These are phyloP conservation scores for Trichoderma reesei DNA, from an alignment of 495 filamentous ascomycete genomes.

Conservation along the genomic window DNA sequence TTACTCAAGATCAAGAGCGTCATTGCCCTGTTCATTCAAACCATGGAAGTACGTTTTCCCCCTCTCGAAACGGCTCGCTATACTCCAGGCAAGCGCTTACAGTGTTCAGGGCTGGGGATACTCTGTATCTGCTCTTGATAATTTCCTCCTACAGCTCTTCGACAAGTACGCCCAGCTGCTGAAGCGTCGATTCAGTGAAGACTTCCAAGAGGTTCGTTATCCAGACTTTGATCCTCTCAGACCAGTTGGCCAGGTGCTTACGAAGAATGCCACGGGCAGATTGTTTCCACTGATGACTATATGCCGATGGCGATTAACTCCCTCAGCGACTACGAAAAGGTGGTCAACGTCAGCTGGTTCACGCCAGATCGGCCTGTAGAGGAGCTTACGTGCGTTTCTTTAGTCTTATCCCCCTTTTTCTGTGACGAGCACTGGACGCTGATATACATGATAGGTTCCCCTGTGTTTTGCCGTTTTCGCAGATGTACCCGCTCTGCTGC, in stretches of 20 bases:
- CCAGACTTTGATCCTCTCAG: constrained; percentile 51
- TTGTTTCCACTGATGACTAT: constrained; percentile 94
- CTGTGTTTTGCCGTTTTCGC: constrained; percentile 87
- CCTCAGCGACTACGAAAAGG: constrained; percentile 86
- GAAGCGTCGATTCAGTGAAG: constrained; percentile 79
- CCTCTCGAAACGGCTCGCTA: constrained; percentile 2
- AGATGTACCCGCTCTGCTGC: constrained; percentile 97
- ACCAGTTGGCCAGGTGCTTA: constrained; percentile 50
- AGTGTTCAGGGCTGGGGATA: constrained; percentile 71
- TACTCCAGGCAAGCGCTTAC: constrained; percentile 15
- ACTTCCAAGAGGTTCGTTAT: constrained; percentile 77
- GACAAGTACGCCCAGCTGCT: constrained; percentile 89
- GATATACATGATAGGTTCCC: constrained; percentile 53
- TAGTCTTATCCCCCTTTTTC: no score
- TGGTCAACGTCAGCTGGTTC: constrained; percentile 90
- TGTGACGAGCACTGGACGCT: neutral
- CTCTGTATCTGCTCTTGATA: constrained; percentile 67
- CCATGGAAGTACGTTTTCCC: constrained; percentile 65
- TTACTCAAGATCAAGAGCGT: constrained; percentile 86
- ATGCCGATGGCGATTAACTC: constrained; percentile 97
- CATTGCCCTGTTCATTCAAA: constrained; percentile 90
- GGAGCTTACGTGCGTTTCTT: constrained; percentile 56
- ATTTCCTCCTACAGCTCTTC: constrained; percentile 76
- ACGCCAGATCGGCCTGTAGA: constrained; percentile 65
- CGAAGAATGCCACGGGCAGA: constrained; percentile 71